Percentiles rank a stretch among this genome's conserved stretches.
These are phyloP conservation scores for Ophiognomonia clavigignenti-juglandacearum DNA, from an alignment of 2,329 filamentous ascomycete genomes.

Conservation along the genomic window DNA sequence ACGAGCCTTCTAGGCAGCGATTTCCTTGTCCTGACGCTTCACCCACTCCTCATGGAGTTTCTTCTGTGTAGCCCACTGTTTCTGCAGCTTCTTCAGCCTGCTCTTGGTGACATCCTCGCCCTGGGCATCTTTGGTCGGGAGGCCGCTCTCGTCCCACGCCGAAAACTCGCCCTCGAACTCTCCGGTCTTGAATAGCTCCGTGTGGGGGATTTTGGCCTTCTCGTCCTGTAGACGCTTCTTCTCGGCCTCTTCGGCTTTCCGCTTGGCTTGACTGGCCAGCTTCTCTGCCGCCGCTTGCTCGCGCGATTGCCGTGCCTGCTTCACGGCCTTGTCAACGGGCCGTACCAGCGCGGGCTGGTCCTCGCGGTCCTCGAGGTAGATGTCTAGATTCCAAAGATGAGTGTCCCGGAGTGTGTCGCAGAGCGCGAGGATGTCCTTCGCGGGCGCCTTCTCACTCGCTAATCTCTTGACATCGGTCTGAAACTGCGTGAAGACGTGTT, in stretches of 20 bases:
- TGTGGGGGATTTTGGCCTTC: conserved; percentile 24
- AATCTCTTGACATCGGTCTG: conserved; percentile 39
- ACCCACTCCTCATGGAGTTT: conserved; percentile 56
- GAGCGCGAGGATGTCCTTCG: conserved; percentile 58
- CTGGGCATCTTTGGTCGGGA: conserved; percentile 56
- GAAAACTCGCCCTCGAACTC: conserved; percentile 49
- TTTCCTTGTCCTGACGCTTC: conserved; percentile 11
- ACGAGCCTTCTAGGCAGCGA: background rate
- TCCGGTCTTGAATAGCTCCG: conserved; percentile 30
- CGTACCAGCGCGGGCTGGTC: conserved; percentile 56
- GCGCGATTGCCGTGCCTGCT: conserved; percentile 48
- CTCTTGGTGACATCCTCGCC: conserved; percentile 64
- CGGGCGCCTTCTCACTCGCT: conserved; percentile 37
- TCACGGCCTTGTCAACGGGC: conserved; percentile 55
- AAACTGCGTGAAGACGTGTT: conserved; percentile 27
- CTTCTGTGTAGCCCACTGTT: conserved; percentile 69
- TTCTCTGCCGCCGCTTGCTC: conserved; percentile 47
- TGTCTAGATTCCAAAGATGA: conserved; percentile 59
- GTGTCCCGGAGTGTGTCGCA: conserved; percentile 63
- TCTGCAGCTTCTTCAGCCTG: conserved; percentile 59
- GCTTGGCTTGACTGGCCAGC: conserved; percentile 32
- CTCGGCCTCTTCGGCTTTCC: conserved; percentile 32
- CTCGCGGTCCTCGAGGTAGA: conserved; percentile 66
- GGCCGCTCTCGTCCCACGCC: conserved; percentile 62
- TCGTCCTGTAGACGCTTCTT: conserved; percentile 33